Base-by-base conservation (phyloP, 495 filamentous ascomycete genomes). In the Pseudoneurospora amorphoporcata region DNA sequence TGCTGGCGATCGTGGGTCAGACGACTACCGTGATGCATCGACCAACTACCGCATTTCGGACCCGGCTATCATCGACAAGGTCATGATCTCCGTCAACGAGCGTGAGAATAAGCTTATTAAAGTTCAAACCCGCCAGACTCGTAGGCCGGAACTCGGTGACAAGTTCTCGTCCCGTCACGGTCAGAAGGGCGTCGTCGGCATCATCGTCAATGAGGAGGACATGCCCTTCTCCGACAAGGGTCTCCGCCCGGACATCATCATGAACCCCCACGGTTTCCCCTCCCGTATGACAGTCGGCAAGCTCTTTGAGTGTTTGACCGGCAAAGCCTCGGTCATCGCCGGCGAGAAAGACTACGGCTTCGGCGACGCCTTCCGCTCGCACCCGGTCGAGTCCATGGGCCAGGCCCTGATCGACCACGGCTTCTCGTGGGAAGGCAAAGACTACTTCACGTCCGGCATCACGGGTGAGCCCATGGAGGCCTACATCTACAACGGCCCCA, bases 251-350 rank as follows among this genome's bases (percentile, higher is more conserved):
- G 95, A 99, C 80, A 95, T 99, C 77, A 99, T 99, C 89, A 99
- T 99, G 96, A 99, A 99, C 84, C 95, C 95, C 1, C 95, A 99
- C 82, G 95, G 96, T 88, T 98, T 99, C 87, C 95, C 95, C 8
- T 98, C 94, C 12, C 95, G 95, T 80, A 99, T 99, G 95, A 99
- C 95, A 68, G 96, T 99, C 75, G 95, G 96, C 10, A 98, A 99
- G 81, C 93, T 99, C 86, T 86, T 99, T 69, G 95, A 99, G 81
- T 90, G 97, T 58, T 86, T 99, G 14, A 91, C 95, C 1, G 96
- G 96, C 68, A 99, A 99, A 82, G 95, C 96, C 3, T 92, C 94
- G 35, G 90, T 98, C 3, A 79, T 98, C 23, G 85, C 88, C 39
- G 96, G 96, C 3, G 89, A 89, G 38, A 87, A 92, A 68, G 89